A percentile compares a stretch with the other conserved stretches of the same genome.
phyloP scores from a whole-genome alignment of 768 basidiomycete genomes.

The Agrocybe pediades region DNA sequence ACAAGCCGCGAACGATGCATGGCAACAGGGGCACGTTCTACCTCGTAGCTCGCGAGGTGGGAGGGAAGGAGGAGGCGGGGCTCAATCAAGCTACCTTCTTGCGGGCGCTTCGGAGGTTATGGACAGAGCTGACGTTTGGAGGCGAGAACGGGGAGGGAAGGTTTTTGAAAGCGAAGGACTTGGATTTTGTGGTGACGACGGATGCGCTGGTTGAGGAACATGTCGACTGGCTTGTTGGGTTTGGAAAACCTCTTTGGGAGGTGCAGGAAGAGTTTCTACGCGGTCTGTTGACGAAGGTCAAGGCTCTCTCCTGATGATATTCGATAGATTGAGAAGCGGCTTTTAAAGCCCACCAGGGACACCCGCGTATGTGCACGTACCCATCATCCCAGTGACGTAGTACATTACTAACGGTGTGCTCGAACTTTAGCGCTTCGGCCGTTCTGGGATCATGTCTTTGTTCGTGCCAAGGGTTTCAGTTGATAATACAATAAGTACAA shows the following conservation, averaged over 20 bases:
- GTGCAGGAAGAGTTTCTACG: too few relatives aligned
- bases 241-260: constrained; percentile 5
- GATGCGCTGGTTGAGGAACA: constrained; percentile 1
- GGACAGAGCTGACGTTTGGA: constrained; percentile 6
- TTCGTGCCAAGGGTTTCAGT: too few relatives aligned
- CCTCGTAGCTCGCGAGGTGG: constrained; percentile 3
- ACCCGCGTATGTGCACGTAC: too few relatives aligned
- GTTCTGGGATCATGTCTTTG: too few relatives aligned
- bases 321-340: too few relatives aligned
- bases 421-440: too few relatives aligned
- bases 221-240: constrained; percentile 1
- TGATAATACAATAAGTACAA: too few relatives aligned
- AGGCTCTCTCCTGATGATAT: too few relatives aligned
- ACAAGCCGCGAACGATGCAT: constrained; percentile 5
- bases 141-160: constrained; percentile 6
- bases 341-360: too few relatives aligned
- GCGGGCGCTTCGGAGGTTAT: background rate
- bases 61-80: background rate
- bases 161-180: background rate
- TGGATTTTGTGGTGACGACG: constrained; percentile 5
- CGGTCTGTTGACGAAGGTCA: too few relatives aligned
- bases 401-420: too few relatives aligned
- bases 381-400: too few relatives aligned
- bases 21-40: constrained; percentile 6
- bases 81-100: background rate